Base-by-base conservation (phyloP, 2,329 filamentous ascomycete genomes). In the Verticillium tricorpus region DNA sequence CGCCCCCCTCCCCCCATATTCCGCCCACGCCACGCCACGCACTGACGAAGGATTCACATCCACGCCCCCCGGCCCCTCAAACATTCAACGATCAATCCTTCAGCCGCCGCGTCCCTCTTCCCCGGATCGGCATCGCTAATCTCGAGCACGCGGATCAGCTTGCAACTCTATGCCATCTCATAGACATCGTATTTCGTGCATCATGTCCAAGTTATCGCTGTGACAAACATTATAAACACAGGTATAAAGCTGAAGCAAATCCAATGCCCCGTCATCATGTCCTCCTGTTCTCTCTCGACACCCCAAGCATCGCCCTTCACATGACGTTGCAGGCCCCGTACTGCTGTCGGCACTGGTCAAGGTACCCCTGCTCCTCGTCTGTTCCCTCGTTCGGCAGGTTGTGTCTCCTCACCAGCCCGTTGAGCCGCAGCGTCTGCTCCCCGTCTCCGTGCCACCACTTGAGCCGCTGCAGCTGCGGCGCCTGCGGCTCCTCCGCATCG, bases 361-460 rank as follows among this genome's bases (percentile, higher is more conserved):
- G 76, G 73, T 96, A 97, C 0, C 90, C 89, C 28, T 87, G 85
- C 58, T 93, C 91, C 62, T 92, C 90, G 5, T 86, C 86, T 3
- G 82, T 83, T 1, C 84, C 86, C 54, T 82, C 77, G 40, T 22
- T 50, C 3, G 78, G 77, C 59, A 78, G 76, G 67, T 84, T 88
- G 67, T 85, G 82, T 67, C 81, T 88, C 68, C 89, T 84, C 68
- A 90, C 86, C 22, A 91, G 77, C 0, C 95, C 95, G 22, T 84
- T 88, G 9, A 97, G 82, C 64, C 84, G 90, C 60, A 99, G 81
- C 57, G 79, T 87, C 76, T 98, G 94, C 67, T 93, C 87, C 2
- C 94, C 95, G 61, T 89, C 89, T 1, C 86, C 86, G 76, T 99
- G 93, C 93, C 94, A 97, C 95, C 95, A 99, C 68, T 86, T 86